Conservation (phyloP, 2,329 filamentous ascomycete species). For the Aspergillus carbonarius region DNA sequence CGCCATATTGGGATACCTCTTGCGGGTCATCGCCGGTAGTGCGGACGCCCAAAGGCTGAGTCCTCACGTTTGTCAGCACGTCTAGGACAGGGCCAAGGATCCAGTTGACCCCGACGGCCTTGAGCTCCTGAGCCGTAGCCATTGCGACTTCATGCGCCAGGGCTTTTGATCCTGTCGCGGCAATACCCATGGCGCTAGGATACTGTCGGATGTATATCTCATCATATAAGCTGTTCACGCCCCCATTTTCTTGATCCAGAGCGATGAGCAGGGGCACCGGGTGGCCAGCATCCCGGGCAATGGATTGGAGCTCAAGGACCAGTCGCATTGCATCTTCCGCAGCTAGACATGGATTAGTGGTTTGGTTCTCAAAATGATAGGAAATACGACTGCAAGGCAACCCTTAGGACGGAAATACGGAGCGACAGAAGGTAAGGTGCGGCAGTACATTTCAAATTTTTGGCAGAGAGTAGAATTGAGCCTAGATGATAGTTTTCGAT, state of each 20-base stretch:
- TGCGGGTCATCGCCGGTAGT: conserved; percentile 91
- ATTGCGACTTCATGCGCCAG: conserved; percentile 88
- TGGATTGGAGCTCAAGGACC: conserved; percentile 87
- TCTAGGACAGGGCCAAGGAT: conserved; percentile 93
- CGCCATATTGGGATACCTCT: conserved; percentile 88
- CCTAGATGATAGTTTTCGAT: conserved; percentile 75
- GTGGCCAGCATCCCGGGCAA: conserved; percentile 87
- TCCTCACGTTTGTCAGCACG: conserved; percentile 87
- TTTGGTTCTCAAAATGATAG: neutral
- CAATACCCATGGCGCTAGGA: conserved; percentile 93
- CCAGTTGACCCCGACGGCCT: conserved; percentile 91
- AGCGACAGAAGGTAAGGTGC: neutral
- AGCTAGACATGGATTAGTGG: conserved; percentile 56
- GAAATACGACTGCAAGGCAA: neutral
- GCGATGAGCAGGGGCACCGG: conserved; percentile 85
- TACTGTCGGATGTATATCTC: conserved; percentile 96
- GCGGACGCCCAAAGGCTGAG: conserved; percentile 85
- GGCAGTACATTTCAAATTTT: conserved; percentile 63
- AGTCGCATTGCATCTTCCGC: conserved; percentile 85
- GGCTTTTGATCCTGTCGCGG: conserved; percentile 82
- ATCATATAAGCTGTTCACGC: conserved; percentile 94
- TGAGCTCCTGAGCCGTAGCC: conserved; percentile 87
- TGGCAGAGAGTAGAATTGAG: conserved; percentile 69
- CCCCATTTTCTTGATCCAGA: conserved; percentile 95
- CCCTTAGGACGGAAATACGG: neutral